These are phyloP conservation scores for Luffa acutangula DNA, from an alignment of 306 rosid genomes.

Conservation along the genomic window DNA sequence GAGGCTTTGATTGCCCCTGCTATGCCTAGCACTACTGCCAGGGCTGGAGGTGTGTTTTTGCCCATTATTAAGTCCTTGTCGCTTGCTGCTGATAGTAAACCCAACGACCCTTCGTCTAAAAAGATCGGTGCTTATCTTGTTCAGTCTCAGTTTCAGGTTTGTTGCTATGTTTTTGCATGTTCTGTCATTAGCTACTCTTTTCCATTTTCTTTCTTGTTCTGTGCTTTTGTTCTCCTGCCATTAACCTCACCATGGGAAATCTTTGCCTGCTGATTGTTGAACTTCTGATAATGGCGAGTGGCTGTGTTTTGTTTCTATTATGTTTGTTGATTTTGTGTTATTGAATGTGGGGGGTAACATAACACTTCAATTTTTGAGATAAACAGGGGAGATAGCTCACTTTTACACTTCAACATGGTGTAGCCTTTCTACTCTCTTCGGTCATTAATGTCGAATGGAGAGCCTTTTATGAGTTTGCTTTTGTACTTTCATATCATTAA, in stretches of 20 bases:
- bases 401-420: background rate
- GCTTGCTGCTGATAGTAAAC: constrained; percentile 73
- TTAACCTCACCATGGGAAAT: background rate
- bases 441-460: background rate
- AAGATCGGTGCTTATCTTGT: constrained; percentile 76
- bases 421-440: background rate
- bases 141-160: constrained; percentile 87
- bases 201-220: background rate
- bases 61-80: constrained; percentile 82
- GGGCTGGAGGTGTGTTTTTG: constrained; percentile 95
- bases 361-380: background rate
- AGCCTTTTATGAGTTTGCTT: background rate
- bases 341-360: background rate
- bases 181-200: background rate
- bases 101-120: constrained; percentile 40
- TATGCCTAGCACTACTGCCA: constrained; percentile 94
- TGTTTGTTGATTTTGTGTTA: background rate
- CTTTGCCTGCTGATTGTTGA: background rate
- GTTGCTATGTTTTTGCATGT: background rate
- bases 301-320: background rate
- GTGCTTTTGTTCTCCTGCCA: background rate
- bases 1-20: constrained; percentile 92
- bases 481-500: background rate
- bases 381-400: background rate
- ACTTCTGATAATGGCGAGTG: background rate